These are phyloP conservation scores for Erysimum pusillum DNA, from an alignment of 441 rosid species.

Conservation along the genomic window DNA sequence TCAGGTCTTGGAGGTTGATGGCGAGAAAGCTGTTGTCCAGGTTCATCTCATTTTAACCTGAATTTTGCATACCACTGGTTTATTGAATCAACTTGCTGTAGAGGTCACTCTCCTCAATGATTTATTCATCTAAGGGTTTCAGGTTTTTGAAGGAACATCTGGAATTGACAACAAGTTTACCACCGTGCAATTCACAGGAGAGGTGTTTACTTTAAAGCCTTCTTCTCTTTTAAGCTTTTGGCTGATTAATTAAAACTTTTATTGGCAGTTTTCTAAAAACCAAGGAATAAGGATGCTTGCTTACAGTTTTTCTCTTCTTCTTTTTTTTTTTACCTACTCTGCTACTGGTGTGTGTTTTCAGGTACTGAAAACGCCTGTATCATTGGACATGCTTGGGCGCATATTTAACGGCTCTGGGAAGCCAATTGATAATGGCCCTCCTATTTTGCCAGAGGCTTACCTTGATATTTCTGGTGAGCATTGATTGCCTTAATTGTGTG, in stretches of 20 bases:
- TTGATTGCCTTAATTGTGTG: no score
- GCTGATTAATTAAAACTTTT: neutral
- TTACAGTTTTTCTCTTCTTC: neutral
- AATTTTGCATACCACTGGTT: no score
- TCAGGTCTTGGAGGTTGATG: conserved; percentile 57
- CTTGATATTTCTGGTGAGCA: conserved; percentile 94
- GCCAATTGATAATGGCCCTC: conserved; percentile 99
- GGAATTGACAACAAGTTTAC: conserved; percentile 76
- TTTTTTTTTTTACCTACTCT: neutral
- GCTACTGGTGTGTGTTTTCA: conserved; percentile 55
- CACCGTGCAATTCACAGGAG: conserved; percentile 69
- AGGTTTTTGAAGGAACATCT: conserved; percentile 78
- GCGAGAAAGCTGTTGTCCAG: conserved; percentile 72
- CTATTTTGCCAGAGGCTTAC: conserved; percentile 97
- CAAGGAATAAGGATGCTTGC: conserved; percentile 15
- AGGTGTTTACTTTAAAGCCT: conserved; percentile 36
- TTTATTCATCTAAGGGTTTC: conserved; percentile 22
- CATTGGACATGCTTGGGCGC: conserved; percentile 99
- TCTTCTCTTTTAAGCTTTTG: conserved; percentile 2
- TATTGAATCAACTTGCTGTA: no score
- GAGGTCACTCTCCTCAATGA: no score
- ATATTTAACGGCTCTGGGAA: conserved; percentile 99
- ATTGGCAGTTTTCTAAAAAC: conserved; percentile 8
- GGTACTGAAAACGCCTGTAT: conserved; percentile 98
- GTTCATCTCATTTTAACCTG: no score